Percentiles rank a stretch among this genome's conserved stretches.
Evolutionary conservation across 2,329 filamentous ascomycete genomes (phyloP).

Genomic region (Penicillium sp.): DNA sequence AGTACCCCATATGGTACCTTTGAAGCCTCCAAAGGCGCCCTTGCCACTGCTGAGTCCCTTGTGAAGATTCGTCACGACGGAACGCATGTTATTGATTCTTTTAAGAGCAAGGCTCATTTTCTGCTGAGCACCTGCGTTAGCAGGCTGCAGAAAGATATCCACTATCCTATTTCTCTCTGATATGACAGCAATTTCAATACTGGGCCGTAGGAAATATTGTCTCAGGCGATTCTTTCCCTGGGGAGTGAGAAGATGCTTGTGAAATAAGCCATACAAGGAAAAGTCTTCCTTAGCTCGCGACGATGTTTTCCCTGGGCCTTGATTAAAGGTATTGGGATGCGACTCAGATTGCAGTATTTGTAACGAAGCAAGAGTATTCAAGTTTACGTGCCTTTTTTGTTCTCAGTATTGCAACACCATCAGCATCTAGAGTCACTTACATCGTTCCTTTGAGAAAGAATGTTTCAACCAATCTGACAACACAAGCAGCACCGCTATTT

Average conservation of each 20-base stretch:
- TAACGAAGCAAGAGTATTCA: slow-evolving; percentile 74
- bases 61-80: slow-evolving; percentile 64
- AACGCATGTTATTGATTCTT: slow-evolving; percentile 71
- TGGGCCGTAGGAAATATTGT: slow-evolving; percentile 78
- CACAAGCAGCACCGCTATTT: slow-evolving; percentile 53
- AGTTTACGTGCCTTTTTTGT: slow-evolving; percentile 68
- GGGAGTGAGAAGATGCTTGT: slow-evolving; percentile 67
- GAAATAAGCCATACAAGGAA: slow-evolving; percentile 80
- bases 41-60: slow-evolving; percentile 66
- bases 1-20: slow-evolving; percentile 68
- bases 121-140: slow-evolving; percentile 58
- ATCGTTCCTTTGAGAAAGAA: slow-evolving; percentile 65
- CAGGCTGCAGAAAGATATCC: slow-evolving; percentile 59
- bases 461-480: slow-evolving; percentile 65
- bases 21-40: slow-evolving; percentile 53
- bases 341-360: slow-evolving; percentile 81
- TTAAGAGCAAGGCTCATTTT: slow-evolving; percentile 60
- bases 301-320: slow-evolving; percentile 59
- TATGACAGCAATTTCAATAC: slow-evolving; percentile 64
- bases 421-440: slow-evolving; percentile 35
- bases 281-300: slow-evolving; percentile 72
- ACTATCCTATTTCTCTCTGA: slow-evolving; percentile 68
- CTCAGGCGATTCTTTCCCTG: slow-evolving; percentile 73
- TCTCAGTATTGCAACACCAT: neutral
- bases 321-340: slow-evolving; percentile 76